These are phyloP conservation scores for Ascoidea tarda DNA, from an alignment of 805 yeast species.

Conservation along the genomic window DNA sequence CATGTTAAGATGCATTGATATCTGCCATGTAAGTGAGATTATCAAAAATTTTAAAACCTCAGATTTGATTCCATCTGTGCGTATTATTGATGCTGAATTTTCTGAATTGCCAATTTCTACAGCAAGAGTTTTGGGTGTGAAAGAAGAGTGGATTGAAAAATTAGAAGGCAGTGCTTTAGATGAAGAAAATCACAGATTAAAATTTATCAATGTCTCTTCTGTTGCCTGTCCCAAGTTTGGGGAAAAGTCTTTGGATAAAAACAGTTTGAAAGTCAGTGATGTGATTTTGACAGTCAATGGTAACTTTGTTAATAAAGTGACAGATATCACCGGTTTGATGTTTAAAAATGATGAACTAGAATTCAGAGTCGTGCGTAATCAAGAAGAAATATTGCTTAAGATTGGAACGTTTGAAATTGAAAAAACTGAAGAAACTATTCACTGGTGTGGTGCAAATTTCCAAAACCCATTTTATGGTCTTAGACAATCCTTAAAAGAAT, in stretches of 20 bases:
- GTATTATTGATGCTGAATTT: conserved; percentile 71
- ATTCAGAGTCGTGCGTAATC: conserved; percentile 61
- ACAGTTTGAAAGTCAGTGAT: conserved; percentile 45
- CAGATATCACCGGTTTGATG: conserved; percentile 40
- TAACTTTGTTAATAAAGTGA: conserved; percentile 44
- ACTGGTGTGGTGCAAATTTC: conserved; percentile 74
- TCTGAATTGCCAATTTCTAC: conserved; percentile 52
- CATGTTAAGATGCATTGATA: conserved; percentile 65
- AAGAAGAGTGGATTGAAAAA: conserved; percentile 64
- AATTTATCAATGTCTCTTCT: conserved; percentile 58
- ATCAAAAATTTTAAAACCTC: conserved; percentile 32
- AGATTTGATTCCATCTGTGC: conserved; percentile 37
- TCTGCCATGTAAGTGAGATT: conserved; percentile 26
- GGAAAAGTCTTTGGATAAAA: conserved; percentile 15
- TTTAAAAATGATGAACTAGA: conserved; percentile 24
- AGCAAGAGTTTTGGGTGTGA: conserved; percentile 75
- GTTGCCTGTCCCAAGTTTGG: conserved; percentile 34
- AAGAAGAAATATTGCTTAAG: conserved; percentile 40
- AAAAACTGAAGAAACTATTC: conserved; percentile 51
- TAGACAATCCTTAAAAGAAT: conserved; percentile 60
- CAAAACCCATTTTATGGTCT: conserved; percentile 93
- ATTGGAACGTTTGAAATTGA: conserved; percentile 55
- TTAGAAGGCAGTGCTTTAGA: conserved; percentile 33
- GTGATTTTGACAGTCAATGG: conserved; percentile 60
- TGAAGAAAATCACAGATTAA: conserved; percentile 29